phyloP scores from a whole-genome alignment of 176 grass and related monocot species.

The Ensete ventricosum region DNA sequence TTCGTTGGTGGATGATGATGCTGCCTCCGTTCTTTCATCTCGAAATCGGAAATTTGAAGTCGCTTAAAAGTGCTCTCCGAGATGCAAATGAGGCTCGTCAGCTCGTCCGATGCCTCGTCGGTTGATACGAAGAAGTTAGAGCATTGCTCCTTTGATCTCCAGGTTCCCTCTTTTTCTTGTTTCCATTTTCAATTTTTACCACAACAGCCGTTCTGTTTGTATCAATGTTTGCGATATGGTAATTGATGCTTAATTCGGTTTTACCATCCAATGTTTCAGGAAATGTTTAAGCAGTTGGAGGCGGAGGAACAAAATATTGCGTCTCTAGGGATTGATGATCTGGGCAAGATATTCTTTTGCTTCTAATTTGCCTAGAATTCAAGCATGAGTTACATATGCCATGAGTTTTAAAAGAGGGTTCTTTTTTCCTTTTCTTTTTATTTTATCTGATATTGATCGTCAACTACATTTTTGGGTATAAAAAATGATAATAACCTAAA shows the following conservation, averaged over 20 bases:
- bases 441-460: not conserved
- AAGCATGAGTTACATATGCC: not conserved
- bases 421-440: not conserved
- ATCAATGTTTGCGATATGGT: not conserved
- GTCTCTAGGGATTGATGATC: constrained; percentile 6
- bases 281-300: constrained; percentile 24
- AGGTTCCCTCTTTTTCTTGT: constrained; percentile 20
- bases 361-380: not conserved
- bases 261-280: constrained; percentile 16
- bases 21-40: not conserved
- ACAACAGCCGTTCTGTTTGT: not conserved
- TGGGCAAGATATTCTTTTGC: constrained; percentile 31
- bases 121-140: constrained; percentile 22
- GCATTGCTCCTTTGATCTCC: constrained; percentile 21
- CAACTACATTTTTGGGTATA: not conserved
- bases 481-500: not conserved
- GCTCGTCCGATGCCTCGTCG: not conserved
- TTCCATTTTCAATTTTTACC: not conserved
- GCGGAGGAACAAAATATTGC: constrained; percentile 19
- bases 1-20: not conserved
- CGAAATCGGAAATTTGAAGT: constrained; percentile 26
- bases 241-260: not conserved
- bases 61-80: constrained; percentile 43
- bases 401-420: not conserved
- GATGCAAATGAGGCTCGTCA: constrained; percentile 14